Conservation (phyloP, 2,329 filamentous ascomycete genomes). For the Bipolaris cookei region DNA sequence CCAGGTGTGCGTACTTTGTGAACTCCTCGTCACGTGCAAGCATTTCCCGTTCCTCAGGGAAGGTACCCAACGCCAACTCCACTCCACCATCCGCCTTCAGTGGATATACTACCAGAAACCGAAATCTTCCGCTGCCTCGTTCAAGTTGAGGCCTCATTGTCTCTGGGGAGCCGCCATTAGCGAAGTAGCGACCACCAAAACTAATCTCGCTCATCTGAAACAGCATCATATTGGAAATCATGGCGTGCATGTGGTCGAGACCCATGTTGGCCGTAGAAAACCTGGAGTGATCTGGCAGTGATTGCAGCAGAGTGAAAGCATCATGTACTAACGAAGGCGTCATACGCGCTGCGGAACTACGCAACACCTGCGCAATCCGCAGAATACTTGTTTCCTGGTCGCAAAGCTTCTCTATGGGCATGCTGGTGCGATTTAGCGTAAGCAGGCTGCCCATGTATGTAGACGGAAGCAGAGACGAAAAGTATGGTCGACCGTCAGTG, state of each 20-base stretch:
- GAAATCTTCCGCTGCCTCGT: slow-evolving; percentile 28
- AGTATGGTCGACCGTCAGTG: slow-evolving; percentile 40
- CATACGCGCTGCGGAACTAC: slow-evolving; percentile 29
- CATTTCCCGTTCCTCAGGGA: slow-evolving; percentile 54
- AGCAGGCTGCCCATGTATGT: slow-evolving; percentile 41
- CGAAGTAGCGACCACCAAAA: slow-evolving; percentile 31
- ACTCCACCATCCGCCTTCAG: slow-evolving; percentile 33
- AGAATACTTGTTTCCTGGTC: slow-evolving; percentile 28
- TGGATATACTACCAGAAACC: slow-evolving; percentile 36
- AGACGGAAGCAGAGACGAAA: slow-evolving; percentile 32
- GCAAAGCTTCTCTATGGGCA: slow-evolving; percentile 32
- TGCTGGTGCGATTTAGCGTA: slow-evolving; percentile 33
- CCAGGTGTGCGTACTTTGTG: slow-evolving; percentile 39
- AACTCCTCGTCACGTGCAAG: slow-evolving; percentile 56
- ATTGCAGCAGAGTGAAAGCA: slow-evolving; percentile 33
- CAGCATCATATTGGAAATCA: slow-evolving; percentile 37
- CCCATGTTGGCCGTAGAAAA: slow-evolving; percentile 33
- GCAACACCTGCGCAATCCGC: slow-evolving; percentile 29
- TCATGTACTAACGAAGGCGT: slow-evolving; percentile 35
- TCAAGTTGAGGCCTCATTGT: slow-evolving; percentile 38
- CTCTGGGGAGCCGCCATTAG: slow-evolving; percentile 29
- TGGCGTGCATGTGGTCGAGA: slow-evolving; percentile 30
- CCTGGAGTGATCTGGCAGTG: slow-evolving; percentile 24
- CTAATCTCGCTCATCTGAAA: slow-evolving; percentile 26
- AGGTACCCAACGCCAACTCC: slow-evolving; percentile 23